Evolutionary conservation across 106 monocot genomes (phyloP).

Genomic region (Dendrobium chrysotoxum): DNA sequence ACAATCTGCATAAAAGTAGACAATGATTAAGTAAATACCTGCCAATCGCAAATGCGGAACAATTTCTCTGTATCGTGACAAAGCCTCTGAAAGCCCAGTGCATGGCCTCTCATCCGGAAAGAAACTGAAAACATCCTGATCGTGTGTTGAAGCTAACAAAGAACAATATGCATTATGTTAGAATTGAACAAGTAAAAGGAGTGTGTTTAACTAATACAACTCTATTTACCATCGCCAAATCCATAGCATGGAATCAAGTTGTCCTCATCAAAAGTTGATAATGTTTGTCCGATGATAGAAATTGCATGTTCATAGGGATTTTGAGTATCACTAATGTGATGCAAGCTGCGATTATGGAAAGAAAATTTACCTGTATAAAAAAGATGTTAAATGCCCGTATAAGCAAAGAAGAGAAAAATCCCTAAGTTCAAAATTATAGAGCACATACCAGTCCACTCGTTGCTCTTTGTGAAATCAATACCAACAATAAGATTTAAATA

Average conservation of each 20-base stretch:
- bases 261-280: constrained; percentile 76
- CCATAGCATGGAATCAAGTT: constrained; percentile 80
- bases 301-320: constrained; percentile 89
- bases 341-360: constrained; percentile 50
- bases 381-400: neutral
- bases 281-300: constrained; percentile 67
- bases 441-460: constrained; percentile 77
- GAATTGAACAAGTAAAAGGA: neutral
- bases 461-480: constrained; percentile 88
- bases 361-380: constrained; percentile 44
- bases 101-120: constrained; percentile 39
- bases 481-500: constrained; percentile 85
- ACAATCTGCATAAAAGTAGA: neutral
- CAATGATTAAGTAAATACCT: constrained; percentile 19
- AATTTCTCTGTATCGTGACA: constrained; percentile 43
- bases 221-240: constrained; percentile 70
- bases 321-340: constrained; percentile 35
- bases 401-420: neutral
- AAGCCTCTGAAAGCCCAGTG: constrained; percentile 41
- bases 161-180: neutral
- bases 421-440: neutral
- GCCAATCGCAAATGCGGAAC: constrained; percentile 33
- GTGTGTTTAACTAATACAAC: neutral
- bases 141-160: constrained; percentile 52
- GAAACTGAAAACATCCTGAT: constrained; percentile 55